A percentile compares a stretch with the other conserved stretches of the same genome.
These are phyloP conservation scores for Pseudisothecium myosuroides DNA, from an alignment of 225 moss, liverwort and hornwort species.

Conservation along the genomic window DNA sequence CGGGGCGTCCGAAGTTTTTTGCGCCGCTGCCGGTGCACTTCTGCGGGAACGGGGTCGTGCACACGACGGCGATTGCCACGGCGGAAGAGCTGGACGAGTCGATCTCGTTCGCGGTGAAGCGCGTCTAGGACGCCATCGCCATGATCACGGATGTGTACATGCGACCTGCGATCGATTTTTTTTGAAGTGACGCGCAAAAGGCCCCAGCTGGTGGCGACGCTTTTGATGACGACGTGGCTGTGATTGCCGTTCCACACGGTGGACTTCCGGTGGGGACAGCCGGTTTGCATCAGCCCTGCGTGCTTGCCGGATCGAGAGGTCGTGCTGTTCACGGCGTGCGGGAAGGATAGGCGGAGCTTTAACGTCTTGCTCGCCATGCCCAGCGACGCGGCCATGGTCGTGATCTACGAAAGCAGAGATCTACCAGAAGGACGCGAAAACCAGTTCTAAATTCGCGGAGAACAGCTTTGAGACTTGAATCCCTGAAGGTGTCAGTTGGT, in stretches of 20 bases:
- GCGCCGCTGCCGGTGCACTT: conserved; percentile 44
- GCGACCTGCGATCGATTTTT: conserved; percentile 57
- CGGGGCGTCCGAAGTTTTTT: conserved; percentile 57
- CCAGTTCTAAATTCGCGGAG: background rate
- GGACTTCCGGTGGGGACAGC: conserved; percentile 83
- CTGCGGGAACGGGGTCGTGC: conserved; percentile 73
- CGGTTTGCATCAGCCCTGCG: conserved; percentile 49
- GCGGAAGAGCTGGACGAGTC: conserved; percentile 44
- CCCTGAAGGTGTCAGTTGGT: background rate
- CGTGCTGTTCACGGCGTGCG: conserved; percentile 48
- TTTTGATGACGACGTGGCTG: conserved; percentile 63
- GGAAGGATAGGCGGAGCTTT: conserved; percentile 43
- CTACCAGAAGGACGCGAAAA: too few relatives aligned
- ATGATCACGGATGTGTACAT: conserved; percentile 61
- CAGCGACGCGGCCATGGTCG: conserved; percentile 18
- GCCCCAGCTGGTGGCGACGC: conserved; percentile 43
- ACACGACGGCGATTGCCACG: conserved; percentile 52
- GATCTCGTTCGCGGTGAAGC: conserved; percentile 52
- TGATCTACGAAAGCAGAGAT: background rate
- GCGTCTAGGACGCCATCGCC: conserved; percentile 58
- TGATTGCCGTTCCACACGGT: conserved; percentile 49
- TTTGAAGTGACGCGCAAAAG: conserved; percentile 50
- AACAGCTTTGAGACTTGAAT: background rate
- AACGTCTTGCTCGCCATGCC: conserved; percentile 59
- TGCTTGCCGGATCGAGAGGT: conserved; percentile 55